Conservation (phyloP, 2,329 filamentous ascomycete genomes). For the Mollisiaceae sp. region DNA sequence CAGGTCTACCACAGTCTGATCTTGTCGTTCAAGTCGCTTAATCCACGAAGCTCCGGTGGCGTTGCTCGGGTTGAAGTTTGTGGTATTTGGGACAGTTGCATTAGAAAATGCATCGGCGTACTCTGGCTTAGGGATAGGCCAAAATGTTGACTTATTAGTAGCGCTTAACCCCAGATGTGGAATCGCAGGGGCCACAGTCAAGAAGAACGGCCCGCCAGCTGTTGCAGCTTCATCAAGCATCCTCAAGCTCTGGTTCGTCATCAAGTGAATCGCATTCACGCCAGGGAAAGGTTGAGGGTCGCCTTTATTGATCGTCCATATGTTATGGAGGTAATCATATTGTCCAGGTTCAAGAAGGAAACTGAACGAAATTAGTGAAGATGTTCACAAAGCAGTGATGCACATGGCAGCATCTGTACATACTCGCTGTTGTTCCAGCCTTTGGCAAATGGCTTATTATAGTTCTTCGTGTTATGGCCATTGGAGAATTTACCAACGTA, state of each 20-base stretch:
- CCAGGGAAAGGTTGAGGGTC: slow-evolving; percentile 62
- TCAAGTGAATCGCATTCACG: slow-evolving; percentile 55
- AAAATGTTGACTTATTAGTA: slow-evolving; percentile 63
- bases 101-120: slow-evolving; percentile 52
- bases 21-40: slow-evolving; percentile 47
- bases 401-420: neutral
- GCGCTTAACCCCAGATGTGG: slow-evolving; percentile 65
- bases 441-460: slow-evolving; percentile 54
- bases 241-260: slow-evolving; percentile 60
- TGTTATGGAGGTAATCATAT: slow-evolving; percentile 67
- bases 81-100: slow-evolving; percentile 61
- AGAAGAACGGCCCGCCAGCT: slow-evolving; percentile 65
- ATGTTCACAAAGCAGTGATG: no score
- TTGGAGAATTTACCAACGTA: slow-evolving; percentile 47
- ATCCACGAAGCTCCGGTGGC: slow-evolving; percentile 52
- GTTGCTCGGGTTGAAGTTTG: slow-evolving; percentile 66
- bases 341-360: slow-evolving; percentile 69
- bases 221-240: slow-evolving; percentile 65
- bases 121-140: no score
- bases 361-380: slow-evolving; percentile 48
- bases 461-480: slow-evolving; percentile 60
- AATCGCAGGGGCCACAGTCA: slow-evolving; percentile 67
- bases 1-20: slow-evolving; percentile 48
- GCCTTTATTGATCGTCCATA: slow-evolving; percentile 64
- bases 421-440: slow-evolving; percentile 43